phyloP scores from a whole-genome alignment of 1,284 basidiomycete species.

The Nidula niveotomentosa region DNA sequence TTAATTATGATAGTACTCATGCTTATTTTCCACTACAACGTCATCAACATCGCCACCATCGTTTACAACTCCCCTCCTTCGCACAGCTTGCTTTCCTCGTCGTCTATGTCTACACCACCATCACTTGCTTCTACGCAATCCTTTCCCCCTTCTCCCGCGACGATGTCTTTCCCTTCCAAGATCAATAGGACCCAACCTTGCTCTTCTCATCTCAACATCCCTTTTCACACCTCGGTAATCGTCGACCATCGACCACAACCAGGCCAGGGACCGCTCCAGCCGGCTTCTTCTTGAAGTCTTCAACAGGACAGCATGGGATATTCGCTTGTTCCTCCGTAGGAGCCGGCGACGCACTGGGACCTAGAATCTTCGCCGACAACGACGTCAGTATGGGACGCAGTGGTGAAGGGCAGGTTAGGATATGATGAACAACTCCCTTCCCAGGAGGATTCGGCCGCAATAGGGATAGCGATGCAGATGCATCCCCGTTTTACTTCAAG shows the following conservation, averaged over 20 bases:
- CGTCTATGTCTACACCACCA: slow-evolving; percentile 3
- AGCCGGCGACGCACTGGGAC: background rate
- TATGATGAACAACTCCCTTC: too few relatives aligned
- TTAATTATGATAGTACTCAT: too few relatives aligned
- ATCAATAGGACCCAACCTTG: background rate
- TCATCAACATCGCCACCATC: too few relatives aligned
- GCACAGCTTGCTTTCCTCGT: slow-evolving; percentile 1
- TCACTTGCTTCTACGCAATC: slow-evolving; percentile 9
- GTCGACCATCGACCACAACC: background rate
- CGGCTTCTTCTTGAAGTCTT: background rate
- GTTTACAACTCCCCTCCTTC: too few relatives aligned
- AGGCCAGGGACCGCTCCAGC: background rate
- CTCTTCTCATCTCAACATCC: background rate
- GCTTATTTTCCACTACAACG: too few relatives aligned
- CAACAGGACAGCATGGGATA: background rate
- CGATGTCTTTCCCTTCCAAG: background rate
- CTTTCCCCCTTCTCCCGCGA: background rate
- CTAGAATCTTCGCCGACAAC: background rate
- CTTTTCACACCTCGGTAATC: background rate
- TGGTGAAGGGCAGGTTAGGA: too few relatives aligned
- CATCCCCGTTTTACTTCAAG: too few relatives aligned
- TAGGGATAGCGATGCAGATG: too few relatives aligned
- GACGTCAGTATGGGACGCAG: too few relatives aligned
- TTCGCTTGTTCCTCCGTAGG: background rate
- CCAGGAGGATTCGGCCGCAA: too few relatives aligned